These are phyloP conservation scores for Eimeria necatrix DNA, from an alignment of 169 alveolate species.

Conservation along the genomic window DNA sequence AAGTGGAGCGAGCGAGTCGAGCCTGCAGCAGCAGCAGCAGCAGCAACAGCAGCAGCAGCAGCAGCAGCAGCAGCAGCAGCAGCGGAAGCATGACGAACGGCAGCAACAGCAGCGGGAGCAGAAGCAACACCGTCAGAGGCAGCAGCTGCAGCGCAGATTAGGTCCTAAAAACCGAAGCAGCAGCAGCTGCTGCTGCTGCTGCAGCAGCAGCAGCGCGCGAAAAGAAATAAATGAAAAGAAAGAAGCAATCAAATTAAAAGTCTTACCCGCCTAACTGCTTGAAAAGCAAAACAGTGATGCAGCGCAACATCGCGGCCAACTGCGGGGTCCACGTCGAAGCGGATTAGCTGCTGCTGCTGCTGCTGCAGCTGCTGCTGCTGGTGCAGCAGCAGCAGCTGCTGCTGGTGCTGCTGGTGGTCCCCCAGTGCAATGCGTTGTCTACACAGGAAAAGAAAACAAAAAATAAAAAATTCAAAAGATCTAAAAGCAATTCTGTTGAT, in stretches of 20 bases:
- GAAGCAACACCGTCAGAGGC: not conserved
- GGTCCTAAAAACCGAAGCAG: not conserved
- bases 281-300: conserved; percentile 55
- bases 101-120: not conserved
- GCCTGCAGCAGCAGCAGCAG: conserved; percentile 35
- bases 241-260: not conserved
- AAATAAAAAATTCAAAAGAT: no score
- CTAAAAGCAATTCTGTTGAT: not conserved
- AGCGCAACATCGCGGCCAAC: conserved; percentile 71
- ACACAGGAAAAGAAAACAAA: not conserved
- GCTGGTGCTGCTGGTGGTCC: no score
- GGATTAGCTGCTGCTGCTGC: conserved; percentile 43
- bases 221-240: no score
- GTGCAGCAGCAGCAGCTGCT: not conserved
- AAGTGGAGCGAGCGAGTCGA: not conserved
- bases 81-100: not conserved
- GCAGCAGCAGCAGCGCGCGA: conserved; percentile 35
- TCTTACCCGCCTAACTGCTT: conserved; percentile 22
- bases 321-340: conserved; percentile 77
- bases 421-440: not conserved
- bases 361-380: conserved; percentile 13
- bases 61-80: not conserved
- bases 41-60: not conserved
- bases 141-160: not conserved
- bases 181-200: not conserved